Evolutionary conservation across 169 alveolate genomes (phyloP), one percentile per base, ranked within the genome.

Genomic region (Eimeria acervulina): DNA sequence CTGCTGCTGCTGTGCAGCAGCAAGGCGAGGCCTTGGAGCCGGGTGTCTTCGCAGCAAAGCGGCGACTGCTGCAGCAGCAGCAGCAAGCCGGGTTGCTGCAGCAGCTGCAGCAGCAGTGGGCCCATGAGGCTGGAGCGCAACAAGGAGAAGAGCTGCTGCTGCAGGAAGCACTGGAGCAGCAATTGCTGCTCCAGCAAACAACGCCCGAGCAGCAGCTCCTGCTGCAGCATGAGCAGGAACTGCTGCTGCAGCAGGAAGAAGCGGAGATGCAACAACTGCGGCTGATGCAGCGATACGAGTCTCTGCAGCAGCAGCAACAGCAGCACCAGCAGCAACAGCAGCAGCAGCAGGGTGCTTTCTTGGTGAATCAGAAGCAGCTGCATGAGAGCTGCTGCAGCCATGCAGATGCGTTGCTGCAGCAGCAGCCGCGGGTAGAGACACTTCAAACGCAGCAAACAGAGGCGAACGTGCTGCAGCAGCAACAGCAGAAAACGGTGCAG

Each of bases 31-130:
- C 84, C 51, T 5, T 72, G 8, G 52, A 38, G 52, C 7, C 84
- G n/a, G 84, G 84, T 40, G 84, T 72, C 55, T 72, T 72, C 36
- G 84, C 84, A 72, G 84, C 84, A 21, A 72, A 72, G 52, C 51
- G 84, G 28, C 51, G 52, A 33, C 52, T 72, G 47, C 55, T 72
- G 84, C 84, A 72, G 84, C 84, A 72, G 84, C 84, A 72, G 84
- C 84, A 72, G 84, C 84, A 72, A 31, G 84, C 84, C 6, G 84
- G 84, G 13, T 72, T 72, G 84, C 51, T 72, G 84, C 84, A 72
- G 84, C 84, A 72, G 84, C 52, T 72, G 52, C 31, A 72, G 84
- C 84, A 72, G 55, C 84, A 72, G 10, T 72, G 84, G 84, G 84
- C 84, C 6, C 84, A 72, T 10, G 84, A 72, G 52, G 84, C 84